Evolutionary conservation across 2,329 filamentous ascomycete genomes (phyloP), one percentile per base, ranked within the genome.

Genomic region (Diplodia intermedia): DNA sequence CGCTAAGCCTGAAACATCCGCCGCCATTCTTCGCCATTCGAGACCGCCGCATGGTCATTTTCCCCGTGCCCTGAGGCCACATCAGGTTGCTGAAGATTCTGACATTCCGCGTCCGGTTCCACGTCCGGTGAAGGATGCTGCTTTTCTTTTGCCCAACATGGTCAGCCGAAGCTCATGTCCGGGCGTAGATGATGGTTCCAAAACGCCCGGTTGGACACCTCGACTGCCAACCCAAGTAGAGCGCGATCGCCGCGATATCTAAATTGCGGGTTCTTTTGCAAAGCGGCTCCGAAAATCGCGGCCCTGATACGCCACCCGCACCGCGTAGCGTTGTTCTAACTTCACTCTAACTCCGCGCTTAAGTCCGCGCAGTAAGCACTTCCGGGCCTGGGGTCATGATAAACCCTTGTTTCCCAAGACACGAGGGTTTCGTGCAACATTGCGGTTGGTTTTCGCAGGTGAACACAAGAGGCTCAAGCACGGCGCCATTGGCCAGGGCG

Each of bases 1-100:
- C 60, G 31, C 60, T 38, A 63, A 33, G 6, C n/a, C 47, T 49
- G 60, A 63, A 63, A 63, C 60, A 52, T 23, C 29, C 43, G 18
- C 60, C 60, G 49, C 38, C 23, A 38, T 38, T 50, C 29, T 14
- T 50, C 57, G 40, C 38, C 43, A 50, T 49, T 63, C 43, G 29
- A 63, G 60, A 63, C 43, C 31, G 60, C 12, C 29, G 31, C 31
- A 8, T 23, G 36, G 36, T 12, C 11, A 6, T 18, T 40, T 23
- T 29, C 18, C 20, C 20, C 33, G 18, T 36, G 26, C 60, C 15
- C 18, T 38, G 36, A 20, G 38, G 36, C 36, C 53, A 55, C 14
- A 55, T 31, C 15, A 18, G 29, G 53, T 33, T 47, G 43, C 43
- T 47, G 43, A 20, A 47, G 43, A 20, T 20, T 47, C 8, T n/a